These are phyloP conservation scores for Rutstroemia sp. DNA, from an alignment of 2,329 filamentous ascomycete species.

Conservation along the genomic window DNA sequence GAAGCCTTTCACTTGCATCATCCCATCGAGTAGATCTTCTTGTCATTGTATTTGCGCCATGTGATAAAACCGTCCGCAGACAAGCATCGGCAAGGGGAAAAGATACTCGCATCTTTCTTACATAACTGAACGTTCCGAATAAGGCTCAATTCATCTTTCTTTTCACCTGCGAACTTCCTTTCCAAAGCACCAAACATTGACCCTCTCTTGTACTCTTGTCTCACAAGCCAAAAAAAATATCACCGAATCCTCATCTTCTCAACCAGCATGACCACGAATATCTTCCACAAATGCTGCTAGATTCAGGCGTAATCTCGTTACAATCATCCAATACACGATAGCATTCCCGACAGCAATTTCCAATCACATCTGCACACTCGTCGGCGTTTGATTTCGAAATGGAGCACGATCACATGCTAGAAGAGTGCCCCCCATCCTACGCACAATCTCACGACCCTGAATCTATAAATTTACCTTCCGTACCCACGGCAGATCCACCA, in stretches of 20 bases:
- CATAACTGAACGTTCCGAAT: not conserved
- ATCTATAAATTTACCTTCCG: constrained; percentile 22
- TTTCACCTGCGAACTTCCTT: not conserved
- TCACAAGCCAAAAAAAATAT: constrained; percentile 7
- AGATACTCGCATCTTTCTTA: not conserved
- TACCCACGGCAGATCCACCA: constrained; percentile 24
- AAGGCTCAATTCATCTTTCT: not conserved
- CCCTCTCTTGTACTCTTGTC: not conserved
- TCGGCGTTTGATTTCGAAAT: constrained; percentile 21
- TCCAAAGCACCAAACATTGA: not conserved
- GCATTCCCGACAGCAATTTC: not conserved
- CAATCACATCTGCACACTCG: constrained; percentile 1
- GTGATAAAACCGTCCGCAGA: not conserved
- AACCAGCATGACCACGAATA: not conserved
- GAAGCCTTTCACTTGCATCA: not conserved
- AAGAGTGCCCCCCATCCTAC: constrained; percentile 26
- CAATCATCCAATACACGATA: not conserved
- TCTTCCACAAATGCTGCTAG: not conserved
- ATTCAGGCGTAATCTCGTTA: not conserved
- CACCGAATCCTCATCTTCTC: not conserved
- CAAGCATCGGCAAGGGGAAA: not conserved
- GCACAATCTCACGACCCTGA: constrained; percentile 27
- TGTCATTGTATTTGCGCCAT: not conserved
- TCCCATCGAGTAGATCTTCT: not conserved
- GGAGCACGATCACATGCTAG: constrained; percentile 29